Evolutionary conservation across 1,284 basidiomycete species (phyloP).

Genomic region (Sporisorium iseilematis-ciliati): DNA sequence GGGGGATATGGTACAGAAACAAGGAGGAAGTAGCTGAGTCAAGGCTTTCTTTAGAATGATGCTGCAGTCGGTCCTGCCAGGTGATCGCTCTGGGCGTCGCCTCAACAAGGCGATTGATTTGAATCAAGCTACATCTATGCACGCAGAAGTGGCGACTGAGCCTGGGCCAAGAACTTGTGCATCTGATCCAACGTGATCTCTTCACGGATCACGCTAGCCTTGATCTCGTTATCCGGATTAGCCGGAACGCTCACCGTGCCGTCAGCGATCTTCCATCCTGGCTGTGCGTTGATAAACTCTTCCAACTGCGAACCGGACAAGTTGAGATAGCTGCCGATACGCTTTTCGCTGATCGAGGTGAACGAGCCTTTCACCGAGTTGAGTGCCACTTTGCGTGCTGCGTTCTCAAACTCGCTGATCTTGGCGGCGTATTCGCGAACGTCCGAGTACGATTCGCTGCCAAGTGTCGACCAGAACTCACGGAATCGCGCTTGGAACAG

Average conservation of each 20-base stretch:
- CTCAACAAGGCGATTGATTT: not conserved
- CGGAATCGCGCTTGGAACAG: constrained; percentile 90
- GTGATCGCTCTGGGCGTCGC: not conserved
- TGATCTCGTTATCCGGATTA: constrained; percentile 80
- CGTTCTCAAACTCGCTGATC: constrained; percentile 82
- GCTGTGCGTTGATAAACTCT: constrained; percentile 76
- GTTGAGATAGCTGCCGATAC: constrained; percentile 81
- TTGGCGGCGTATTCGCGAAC: constrained; percentile 87
- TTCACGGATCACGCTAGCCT: constrained; percentile 92
- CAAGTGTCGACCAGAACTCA: constrained; percentile 80
- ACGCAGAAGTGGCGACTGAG: constrained; percentile 47
- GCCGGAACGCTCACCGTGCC: constrained; percentile 79
- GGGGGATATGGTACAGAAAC: constrained; percentile 46
- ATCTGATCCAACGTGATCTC: constrained; percentile 81
- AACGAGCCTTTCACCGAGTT: constrained; percentile 83
- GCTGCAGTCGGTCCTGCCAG: not conserved
- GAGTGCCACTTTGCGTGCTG: constrained; percentile 80
- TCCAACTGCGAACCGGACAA: constrained; percentile 78
- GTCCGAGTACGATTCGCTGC: constrained; percentile 74
- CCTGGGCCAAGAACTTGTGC: constrained; percentile 60
- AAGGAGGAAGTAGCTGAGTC: constrained; percentile 20
- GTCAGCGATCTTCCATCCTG: constrained; percentile 81
- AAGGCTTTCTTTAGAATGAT: constrained; percentile 5
- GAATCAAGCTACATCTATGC: constrained; percentile 16
- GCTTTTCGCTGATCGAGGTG: constrained; percentile 78